Base-by-base conservation (phyloP, 257 asterid genomes). In the Schizonepeta tenuifolia region DNA sequence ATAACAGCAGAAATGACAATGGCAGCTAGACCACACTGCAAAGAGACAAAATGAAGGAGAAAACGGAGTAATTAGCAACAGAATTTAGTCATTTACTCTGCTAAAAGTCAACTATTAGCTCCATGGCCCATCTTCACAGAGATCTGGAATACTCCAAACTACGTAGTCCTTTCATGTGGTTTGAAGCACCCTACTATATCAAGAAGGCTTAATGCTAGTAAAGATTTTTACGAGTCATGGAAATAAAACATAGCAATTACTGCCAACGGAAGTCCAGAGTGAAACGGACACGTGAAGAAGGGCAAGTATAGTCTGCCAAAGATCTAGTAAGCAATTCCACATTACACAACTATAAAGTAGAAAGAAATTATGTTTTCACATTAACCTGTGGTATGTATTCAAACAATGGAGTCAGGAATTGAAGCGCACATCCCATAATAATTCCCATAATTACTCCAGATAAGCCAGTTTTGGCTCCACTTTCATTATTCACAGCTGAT, bases 401-500 rank as follows among this genome's bases (percentile, higher is more conserved):
- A 81, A 95, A 95, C 78, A 91, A 81, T 36, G 97, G 96, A 58
- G 99, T 95, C 86, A 95, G 47, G 84, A 95, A 91, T 75, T 89
- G 87, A 78, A 95, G 98, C 56, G 98, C 96, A 78, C 98, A 95
- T 33, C 85, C 93, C 97, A 95, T 95, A 76, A 95, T 87, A 60
- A 95, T 77, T 73, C 98, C 98, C 99, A 91, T 95, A 69, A 95
- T 74, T 63, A 95, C 53, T 78, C 99, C 99, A 67, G 99, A 86
- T 76, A 95, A 79, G 71, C 99, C 99, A 40, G 99, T 95, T 86
- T 89, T 95, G 75, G 99, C 99, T 82, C 99, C 99, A 78, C 99
- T 88, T 83, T 91, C 99, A 83, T 95, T 92, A 85, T 95, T 95
- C 51, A 95, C 99, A 7, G 99, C 99, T 69, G 99, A 95, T 84